phyloP scores from a whole-genome alignment of 495 filamentous ascomycete species.

The Cairneyella variabilis region DNA sequence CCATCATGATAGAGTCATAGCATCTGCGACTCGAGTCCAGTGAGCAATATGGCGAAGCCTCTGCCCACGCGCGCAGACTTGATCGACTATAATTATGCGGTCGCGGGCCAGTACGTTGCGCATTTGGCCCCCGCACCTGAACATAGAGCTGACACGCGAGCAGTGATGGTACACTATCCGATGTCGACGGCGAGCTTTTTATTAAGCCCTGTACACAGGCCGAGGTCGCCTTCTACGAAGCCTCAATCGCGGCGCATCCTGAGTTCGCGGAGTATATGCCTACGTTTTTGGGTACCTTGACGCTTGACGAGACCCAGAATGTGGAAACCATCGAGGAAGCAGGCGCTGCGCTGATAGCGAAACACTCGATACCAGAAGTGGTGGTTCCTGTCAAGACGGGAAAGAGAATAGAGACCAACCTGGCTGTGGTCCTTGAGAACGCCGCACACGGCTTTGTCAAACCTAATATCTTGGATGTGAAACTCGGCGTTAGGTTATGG shows the following conservation, averaged over 20 bases:
- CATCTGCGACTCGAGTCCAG: conserved; percentile 16
- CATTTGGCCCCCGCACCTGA: neutral
- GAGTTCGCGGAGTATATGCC: conserved; percentile 78
- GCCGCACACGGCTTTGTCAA: conserved; percentile 74
- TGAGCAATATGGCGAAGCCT: conserved; percentile 21
- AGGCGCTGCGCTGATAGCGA: conserved; percentile 21
- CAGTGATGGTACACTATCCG: conserved; percentile 89
- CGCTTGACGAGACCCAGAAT: conserved; percentile 31
- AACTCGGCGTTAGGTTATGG: conserved; percentile 84
- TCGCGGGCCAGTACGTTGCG: conserved; percentile 86
- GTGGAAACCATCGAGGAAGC: conserved; percentile 21
- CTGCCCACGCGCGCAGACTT: conserved; percentile 52
- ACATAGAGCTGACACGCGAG: conserved; percentile 20
- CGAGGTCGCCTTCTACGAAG: conserved; percentile 92
- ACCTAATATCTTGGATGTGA: conserved; percentile 93
- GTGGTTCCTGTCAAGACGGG: conserved; percentile 31
- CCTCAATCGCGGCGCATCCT: conserved; percentile 58
- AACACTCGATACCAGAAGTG: conserved; percentile 18
- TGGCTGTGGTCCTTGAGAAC: conserved; percentile 85
- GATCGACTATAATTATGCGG: conserved; percentile 72
- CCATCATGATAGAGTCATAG: conserved; percentile 28
- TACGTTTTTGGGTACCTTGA: conserved; percentile 74
- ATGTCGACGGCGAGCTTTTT: conserved; percentile 77
- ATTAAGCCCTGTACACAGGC: conserved; percentile 89
- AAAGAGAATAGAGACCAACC: conserved; percentile 63